Base-by-base conservation (phyloP, 2,329 filamentous ascomycete species). In the Pestalotiopsis sp. region DNA sequence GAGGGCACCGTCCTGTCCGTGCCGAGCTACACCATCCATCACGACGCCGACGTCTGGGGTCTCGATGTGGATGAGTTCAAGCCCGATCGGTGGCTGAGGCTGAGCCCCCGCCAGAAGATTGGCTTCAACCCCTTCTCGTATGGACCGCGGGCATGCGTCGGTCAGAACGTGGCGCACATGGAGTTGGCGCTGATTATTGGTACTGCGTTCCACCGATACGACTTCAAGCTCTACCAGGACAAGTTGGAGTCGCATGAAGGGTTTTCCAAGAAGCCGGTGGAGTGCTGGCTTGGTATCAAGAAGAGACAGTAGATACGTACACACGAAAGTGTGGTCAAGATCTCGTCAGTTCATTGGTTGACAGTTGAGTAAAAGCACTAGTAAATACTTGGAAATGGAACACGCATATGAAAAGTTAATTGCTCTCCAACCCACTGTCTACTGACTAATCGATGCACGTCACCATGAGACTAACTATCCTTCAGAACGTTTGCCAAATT, bases 81-180 rank as follows among this genome's bases (percentile, higher is more conserved):
- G n/a, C 57, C 66, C 2, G 66, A 67, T 27, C 66, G 66, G 4
- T 67, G 66, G 66, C 12, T 67, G 20, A 60, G 27, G 11, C 52
- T 66, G 31, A 66, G 23, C n/a, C 64, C 27, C 3, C 27, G 52
- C 6, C 64, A 66, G 13, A 66, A 66, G 36, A 39, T 66, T 14
- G 17, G 64, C 52, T 66, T 66, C 25, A 66, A 66, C 20, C 64
- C 64, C 14, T 66, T 66, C 31, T 66, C 64, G 1, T 66, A 66
- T 38, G 64, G 64, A 2, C 64, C 64, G n/a, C 27, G 64, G 23
- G 64, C 64, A 20, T 66, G 64, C 20, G 64, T 66, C 12, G 64
- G 59, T n/a, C 64, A 66, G 56, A 66, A 66, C 20, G 64, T 66
- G 7, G 64, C 64, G 5, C 52, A 59, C 38, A 66, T 66, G 64